Evolutionary conservation across 2,329 filamentous ascomycete genomes (phyloP).

Genomic region (Camptophora hylomeconis): DNA sequence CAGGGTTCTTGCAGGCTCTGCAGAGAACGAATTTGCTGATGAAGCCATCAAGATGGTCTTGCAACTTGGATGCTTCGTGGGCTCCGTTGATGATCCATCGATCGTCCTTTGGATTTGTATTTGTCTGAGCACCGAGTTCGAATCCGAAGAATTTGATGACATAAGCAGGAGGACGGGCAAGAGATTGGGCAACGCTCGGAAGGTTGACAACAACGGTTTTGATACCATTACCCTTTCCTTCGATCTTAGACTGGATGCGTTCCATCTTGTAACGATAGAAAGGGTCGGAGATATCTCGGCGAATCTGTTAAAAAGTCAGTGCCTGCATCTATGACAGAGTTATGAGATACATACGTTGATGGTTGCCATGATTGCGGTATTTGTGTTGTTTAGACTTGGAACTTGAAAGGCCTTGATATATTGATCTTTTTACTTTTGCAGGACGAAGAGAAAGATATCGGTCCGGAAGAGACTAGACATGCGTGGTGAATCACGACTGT

Average conservation of each 20-base stretch:
- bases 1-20: slow-evolving; percentile 99
- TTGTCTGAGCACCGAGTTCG: slow-evolving; percentile 96
- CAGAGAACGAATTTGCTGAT: slow-evolving; percentile 98
- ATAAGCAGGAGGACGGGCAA: slow-evolving; percentile 84
- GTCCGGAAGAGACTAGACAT: slow-evolving; percentile 45
- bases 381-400: slow-evolving; percentile 6
- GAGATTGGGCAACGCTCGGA: slow-evolving; percentile 79
- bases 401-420: slow-evolving; percentile 6
- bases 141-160: slow-evolving; percentile 99
- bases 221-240: slow-evolving; percentile 99
- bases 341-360: slow-evolving; percentile 74
- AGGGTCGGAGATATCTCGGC: slow-evolving; percentile 76
- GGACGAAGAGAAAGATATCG: slow-evolving; percentile 32
- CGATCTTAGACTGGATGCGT: slow-evolving; percentile 94
- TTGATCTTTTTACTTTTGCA: slow-evolving; percentile 7
- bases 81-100: slow-evolving; percentile 99
- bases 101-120: slow-evolving; percentile 91
- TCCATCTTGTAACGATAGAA: slow-evolving; percentile 99
- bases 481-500: slow-evolving; percentile 28
- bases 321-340: background rate
- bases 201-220: slow-evolving; percentile 97
- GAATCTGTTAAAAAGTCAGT: slow-evolving; percentile 10
- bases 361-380: slow-evolving; percentile 71
- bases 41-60: slow-evolving; percentile 97
- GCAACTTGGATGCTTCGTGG: slow-evolving; percentile 86